Evolutionary conservation across 2,329 filamentous ascomycete genomes (phyloP).

Genomic region (Xylaria sp.): DNA sequence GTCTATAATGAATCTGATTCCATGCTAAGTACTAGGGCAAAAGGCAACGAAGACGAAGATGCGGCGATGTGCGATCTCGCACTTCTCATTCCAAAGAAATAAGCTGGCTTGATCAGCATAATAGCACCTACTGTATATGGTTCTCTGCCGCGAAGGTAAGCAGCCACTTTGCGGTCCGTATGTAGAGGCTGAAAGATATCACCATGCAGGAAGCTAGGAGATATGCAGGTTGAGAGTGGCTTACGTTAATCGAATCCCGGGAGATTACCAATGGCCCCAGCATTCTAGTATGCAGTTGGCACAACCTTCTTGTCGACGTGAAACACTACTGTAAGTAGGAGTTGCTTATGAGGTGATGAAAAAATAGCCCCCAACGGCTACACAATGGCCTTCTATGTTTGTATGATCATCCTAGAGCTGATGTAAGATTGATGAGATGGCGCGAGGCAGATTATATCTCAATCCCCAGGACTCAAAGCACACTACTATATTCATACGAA

Average conservation of each 20-base stretch:
- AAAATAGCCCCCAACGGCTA: not conserved
- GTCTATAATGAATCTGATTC: not conserved
- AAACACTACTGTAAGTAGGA: not conserved
- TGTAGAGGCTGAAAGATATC: conserved; percentile 7
- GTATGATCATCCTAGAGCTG: not conserved
- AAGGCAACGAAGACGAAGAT: not conserved
- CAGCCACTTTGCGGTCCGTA: not conserved
- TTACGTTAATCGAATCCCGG: not conserved
- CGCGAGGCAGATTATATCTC: not conserved
- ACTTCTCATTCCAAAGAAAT: not conserved
- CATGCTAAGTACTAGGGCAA: not conserved
- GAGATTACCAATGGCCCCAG: conserved; percentile 4
- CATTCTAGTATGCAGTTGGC: not conserved
- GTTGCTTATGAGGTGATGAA: not conserved
- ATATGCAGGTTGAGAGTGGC: not conserved
- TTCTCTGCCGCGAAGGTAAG: not conserved
- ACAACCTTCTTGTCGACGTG: not conserved
- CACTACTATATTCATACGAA: not conserved
- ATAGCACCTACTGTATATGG: conserved; percentile 1
- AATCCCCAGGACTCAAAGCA: not conserved
- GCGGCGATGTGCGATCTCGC: not conserved
- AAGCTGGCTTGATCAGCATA: not conserved
- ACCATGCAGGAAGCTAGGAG: not conserved
- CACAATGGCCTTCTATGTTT: not conserved
- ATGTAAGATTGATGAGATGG: conserved; percentile 24